phyloP scores from a whole-genome alignment of 306 rosid genomes.

The Parietaria judaica region DNA sequence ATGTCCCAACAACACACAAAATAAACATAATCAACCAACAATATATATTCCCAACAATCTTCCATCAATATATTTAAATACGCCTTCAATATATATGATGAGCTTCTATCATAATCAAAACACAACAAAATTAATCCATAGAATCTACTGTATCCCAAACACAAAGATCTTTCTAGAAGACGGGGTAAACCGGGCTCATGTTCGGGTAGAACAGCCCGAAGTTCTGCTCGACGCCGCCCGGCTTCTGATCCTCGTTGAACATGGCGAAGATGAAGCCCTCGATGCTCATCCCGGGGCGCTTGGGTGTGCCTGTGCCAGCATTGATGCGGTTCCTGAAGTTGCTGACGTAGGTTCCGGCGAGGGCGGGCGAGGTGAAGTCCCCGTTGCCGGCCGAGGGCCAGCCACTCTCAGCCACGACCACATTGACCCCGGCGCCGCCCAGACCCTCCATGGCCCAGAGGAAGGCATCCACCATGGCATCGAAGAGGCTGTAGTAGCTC shows the following conservation, averaged over 20 bases:
- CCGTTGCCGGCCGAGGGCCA: slow-evolving; percentile 37
- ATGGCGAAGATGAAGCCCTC: slow-evolving; percentile 30
- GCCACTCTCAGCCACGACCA: slow-evolving; percentile 31
- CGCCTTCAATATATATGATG: no score
- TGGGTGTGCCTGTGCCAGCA: slow-evolving; percentile 26
- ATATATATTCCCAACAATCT: no score
- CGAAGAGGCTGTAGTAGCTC: slow-evolving; percentile 23
- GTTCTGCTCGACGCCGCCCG: slow-evolving; percentile 19
- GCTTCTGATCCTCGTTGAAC: slow-evolving; percentile 32
- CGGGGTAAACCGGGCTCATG: slow-evolving; percentile 27
- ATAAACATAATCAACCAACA: no score
- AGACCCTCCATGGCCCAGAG: slow-evolving; percentile 20
- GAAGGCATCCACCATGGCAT: slow-evolving; percentile 32
- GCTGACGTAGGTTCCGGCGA: slow-evolving; percentile 23
- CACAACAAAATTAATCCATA: no score
- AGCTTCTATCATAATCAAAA: no score
- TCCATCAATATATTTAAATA: no score
- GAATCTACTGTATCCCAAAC: no score
- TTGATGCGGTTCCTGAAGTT: slow-evolving; percentile 13
- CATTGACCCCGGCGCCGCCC: background rate
- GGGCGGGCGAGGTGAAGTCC: background rate
- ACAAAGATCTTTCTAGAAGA: slow-evolving; percentile 5
- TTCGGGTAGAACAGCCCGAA: slow-evolving; percentile 26
- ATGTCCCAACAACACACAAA: no score
- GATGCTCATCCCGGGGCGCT: slow-evolving; percentile 11